phyloP scores from a whole-genome alignment of 2,329 filamentous ascomycete species.

The Calonectria pseudoreteaudii region DNA sequence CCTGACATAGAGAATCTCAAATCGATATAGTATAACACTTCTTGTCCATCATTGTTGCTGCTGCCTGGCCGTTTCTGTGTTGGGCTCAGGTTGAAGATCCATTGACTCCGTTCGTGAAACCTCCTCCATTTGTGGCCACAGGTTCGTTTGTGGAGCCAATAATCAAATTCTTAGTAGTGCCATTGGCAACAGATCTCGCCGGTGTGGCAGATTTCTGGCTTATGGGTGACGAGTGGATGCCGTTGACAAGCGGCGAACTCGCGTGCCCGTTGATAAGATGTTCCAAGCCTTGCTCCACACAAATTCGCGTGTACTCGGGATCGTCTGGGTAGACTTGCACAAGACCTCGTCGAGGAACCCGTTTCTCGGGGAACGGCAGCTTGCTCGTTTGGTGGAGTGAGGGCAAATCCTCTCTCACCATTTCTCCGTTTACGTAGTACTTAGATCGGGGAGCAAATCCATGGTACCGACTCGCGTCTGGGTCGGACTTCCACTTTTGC shows the following conservation, averaged over 20 bases:
- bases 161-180: conserved; percentile 39
- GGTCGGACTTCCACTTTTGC: conserved; percentile 71
- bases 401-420: conserved; percentile 65
- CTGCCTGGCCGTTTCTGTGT: conserved; percentile 19
- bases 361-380: conserved; percentile 65
- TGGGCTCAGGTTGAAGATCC: conserved; percentile 36
- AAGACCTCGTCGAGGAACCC: conserved; percentile 67
- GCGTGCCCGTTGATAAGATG: conserved; percentile 63
- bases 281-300: conserved; percentile 67
- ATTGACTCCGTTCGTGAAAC: conserved; percentile 46
- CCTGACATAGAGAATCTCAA: conserved; percentile 42
- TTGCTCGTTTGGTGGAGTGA: conserved; percentile 60
- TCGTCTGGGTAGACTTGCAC: conserved; percentile 66
- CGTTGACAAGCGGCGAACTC: conserved; percentile 60
- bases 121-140: conserved; percentile 40
- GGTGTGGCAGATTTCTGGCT: conserved; percentile 49
- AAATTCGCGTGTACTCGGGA: conserved; percentile 67
- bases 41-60: conserved; percentile 22
- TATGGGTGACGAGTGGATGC: conserved; percentile 59
- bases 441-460: conserved; percentile 68
- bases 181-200: conserved; percentile 46
- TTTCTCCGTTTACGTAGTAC: conserved; percentile 68
- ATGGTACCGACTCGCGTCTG: conserved; percentile 62
- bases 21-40: conserved; percentile 35
- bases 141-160: conserved; percentile 34